Base-by-base conservation (phyloP, 108 stramenopile genomes). In the Cyclotella baltica region DNA sequence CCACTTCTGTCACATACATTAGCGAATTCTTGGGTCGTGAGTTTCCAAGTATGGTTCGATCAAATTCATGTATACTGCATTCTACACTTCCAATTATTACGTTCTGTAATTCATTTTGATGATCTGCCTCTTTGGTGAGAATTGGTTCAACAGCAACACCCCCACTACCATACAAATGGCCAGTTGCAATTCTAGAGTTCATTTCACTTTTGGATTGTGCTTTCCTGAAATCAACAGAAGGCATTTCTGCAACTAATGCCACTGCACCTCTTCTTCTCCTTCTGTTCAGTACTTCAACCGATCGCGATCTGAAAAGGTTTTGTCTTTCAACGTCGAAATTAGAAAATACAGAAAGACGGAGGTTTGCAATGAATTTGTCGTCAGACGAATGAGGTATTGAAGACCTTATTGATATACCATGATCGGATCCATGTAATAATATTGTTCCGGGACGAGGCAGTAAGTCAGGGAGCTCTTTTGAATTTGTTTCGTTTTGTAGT, bases 1-100 rank as follows among this genome's bases (percentile, higher is more conserved):
- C 92, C 0, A 96, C 95, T 88, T 93, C 95, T 8, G 95, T 96
- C 0, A 96, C 71, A 55, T 96, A 96, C 76, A 96, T 51, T 0
- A 93, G 73, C 6, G 90, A 86, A 30, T 80, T 68, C 30, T 67
- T 77, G 3, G 76, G 89, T 58, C 91, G 71, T 0, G 82, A 68
- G 36, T 62, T 63, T 30, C 92, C 95, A 13, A 96, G 72, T 33
- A 77, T 55, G 9, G 95, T 96, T 11, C 83, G 83, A 43, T 73
- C 52, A 61, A 96, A 93, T 81, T 96, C 95, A 64, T 93, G 91
- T 84, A 87, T 81, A 63, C 90, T 92, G 48, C 89, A 89, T 70
- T 96, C 95, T 18, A 88, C 92, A 59, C 85, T 92, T 22, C 95
- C 95, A 31, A 92, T 68, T 25, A 95, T 84, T 52, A 27, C 46